Percentiles rank a stretch among this genome's conserved stretches.
These are phyloP conservation scores for Blastobotrys peoriensis DNA, from an alignment of 805 yeast genomes.

Conservation along the genomic window DNA sequence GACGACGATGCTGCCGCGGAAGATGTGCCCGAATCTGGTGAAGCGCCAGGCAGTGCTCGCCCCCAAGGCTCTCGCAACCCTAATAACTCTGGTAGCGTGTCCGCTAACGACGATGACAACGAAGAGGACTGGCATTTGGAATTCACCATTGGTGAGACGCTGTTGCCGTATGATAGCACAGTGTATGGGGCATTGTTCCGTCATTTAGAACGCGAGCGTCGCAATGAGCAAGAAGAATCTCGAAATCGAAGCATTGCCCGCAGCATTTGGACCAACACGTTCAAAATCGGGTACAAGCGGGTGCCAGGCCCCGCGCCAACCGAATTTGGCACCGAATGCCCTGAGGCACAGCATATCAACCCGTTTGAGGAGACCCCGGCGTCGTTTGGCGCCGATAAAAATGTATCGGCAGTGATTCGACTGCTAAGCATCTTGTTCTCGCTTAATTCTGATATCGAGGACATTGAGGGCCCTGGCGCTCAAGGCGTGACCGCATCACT, in stretches of 20 bases:
- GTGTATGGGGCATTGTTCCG: slow-evolving; percentile 60
- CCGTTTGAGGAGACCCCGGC: slow-evolving; percentile 17
- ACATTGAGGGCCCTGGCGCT: slow-evolving; percentile 12
- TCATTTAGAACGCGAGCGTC: slow-evolving; percentile 11
- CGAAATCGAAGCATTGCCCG: slow-evolving; percentile 11
- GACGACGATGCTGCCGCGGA: slow-evolving; percentile 3
- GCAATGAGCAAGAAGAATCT: slow-evolving; percentile 5
- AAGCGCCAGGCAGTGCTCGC: background rate
- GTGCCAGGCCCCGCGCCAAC: slow-evolving; percentile 14
- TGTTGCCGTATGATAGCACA: slow-evolving; percentile 59
- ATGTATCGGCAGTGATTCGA: slow-evolving; percentile 18
- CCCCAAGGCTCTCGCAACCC: background rate
- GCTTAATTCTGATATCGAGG: slow-evolving; percentile 22
- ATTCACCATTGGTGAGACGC: slow-evolving; percentile 52
- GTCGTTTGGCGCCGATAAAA: slow-evolving; percentile 21
- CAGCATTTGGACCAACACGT: slow-evolving; percentile 52
- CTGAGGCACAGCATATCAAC: slow-evolving; percentile 21
- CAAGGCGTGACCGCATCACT: slow-evolving; percentile 16
- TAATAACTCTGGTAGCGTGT: background rate
- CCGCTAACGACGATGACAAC: slow-evolving; percentile 5
- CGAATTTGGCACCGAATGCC: slow-evolving; percentile 5
- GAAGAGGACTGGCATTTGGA: slow-evolving; percentile 40
- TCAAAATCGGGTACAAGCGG: slow-evolving; percentile 44
- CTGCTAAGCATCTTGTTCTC: slow-evolving; percentile 24
- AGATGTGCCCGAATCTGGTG: slow-evolving; percentile 5